These are phyloP conservation scores for Pythium brassicae DNA, from an alignment of 352 stramenopile genomes.

Conservation along the genomic window DNA sequence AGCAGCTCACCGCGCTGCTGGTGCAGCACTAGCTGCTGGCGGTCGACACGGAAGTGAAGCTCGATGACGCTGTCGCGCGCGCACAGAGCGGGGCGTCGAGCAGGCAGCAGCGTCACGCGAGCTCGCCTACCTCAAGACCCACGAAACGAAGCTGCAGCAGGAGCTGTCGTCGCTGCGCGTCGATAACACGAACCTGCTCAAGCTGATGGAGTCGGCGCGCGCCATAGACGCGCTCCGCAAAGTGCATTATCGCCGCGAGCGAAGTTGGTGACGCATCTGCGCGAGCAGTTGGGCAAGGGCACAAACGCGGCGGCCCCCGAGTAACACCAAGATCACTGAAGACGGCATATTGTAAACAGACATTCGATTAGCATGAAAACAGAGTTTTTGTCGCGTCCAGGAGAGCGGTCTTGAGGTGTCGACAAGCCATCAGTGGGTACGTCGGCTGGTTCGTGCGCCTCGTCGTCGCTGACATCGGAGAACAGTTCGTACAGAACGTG, in stretches of 20 bases:
- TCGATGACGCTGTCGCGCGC: constrained; percentile 39
- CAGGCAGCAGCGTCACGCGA: constrained; percentile 45
- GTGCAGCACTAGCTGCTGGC: constrained; percentile 62
- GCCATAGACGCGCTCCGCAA: constrained; percentile 60
- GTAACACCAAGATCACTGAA: too few species aligned
- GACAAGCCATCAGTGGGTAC: too few species aligned
- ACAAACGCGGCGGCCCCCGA: constrained; percentile 49
- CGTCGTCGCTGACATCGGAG: constrained; percentile 4
- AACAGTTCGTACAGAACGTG: constrained; percentile 18
- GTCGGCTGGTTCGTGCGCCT: too few species aligned
- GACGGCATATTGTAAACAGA: too few species aligned
- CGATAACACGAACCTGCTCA: constrained; percentile 77
- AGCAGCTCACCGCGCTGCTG: constrained; percentile 59
- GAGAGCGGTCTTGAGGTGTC: too few species aligned
- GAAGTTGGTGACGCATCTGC: constrained; percentile 31
- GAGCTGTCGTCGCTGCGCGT: constrained; percentile 52
- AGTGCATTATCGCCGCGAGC: constrained; percentile 48
- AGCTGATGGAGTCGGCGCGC: constrained; percentile 74
- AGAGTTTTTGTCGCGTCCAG: too few species aligned
- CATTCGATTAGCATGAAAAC: too few species aligned
- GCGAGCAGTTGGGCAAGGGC: constrained; percentile 66
- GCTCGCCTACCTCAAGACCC: constrained; percentile 44
- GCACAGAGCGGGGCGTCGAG: constrained; percentile 37
- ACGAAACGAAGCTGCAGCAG: constrained; percentile 58
- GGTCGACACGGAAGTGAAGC: constrained; percentile 47